phyloP scores from a whole-genome alignment of 2,329 filamentous ascomycete genomes.

The Xylaria sp. region DNA sequence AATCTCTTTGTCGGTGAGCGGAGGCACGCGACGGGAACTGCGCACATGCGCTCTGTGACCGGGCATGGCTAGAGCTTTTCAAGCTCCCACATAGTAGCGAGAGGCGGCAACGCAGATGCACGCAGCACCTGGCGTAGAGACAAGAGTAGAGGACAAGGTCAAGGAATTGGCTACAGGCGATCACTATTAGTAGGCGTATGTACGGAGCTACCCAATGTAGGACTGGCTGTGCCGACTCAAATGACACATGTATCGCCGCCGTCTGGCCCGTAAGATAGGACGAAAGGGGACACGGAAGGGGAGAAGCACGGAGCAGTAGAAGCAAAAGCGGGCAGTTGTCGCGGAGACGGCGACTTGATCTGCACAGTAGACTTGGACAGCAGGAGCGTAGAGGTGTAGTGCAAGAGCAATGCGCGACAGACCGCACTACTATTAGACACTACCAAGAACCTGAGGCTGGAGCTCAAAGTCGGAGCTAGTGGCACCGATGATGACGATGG shows the following conservation, averaged over 20 bases:
- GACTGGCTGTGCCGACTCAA: background rate
- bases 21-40: constrained; percentile 65
- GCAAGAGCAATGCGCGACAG: background rate
- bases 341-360: background rate
- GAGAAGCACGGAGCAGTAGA: background rate
- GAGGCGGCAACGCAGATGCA: constrained; percentile 31
- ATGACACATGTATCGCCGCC: background rate
- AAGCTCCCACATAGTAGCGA: constrained; percentile 46
- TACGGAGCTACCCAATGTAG: background rate
- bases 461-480: constrained; percentile 19
- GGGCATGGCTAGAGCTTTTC: constrained; percentile 52
- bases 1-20: constrained; percentile 70
- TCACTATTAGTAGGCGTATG: constrained; percentile 20
- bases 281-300: constrained; percentile 17
- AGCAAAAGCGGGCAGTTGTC: constrained; percentile 17
- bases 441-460: background rate
- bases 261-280: constrained; percentile 8
- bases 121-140: constrained; percentile 27
- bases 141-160: background rate
- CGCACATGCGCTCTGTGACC: constrained; percentile 53
- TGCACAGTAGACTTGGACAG: constrained; percentile 7
- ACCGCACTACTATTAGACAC: background rate
- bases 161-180: background rate
- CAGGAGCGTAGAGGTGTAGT: background rate
- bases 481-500: constrained; percentile 42